Evolutionary conservation across 176 grass and related monocot genomes (phyloP).

Genomic region (Oropetium thomaeum): DNA sequence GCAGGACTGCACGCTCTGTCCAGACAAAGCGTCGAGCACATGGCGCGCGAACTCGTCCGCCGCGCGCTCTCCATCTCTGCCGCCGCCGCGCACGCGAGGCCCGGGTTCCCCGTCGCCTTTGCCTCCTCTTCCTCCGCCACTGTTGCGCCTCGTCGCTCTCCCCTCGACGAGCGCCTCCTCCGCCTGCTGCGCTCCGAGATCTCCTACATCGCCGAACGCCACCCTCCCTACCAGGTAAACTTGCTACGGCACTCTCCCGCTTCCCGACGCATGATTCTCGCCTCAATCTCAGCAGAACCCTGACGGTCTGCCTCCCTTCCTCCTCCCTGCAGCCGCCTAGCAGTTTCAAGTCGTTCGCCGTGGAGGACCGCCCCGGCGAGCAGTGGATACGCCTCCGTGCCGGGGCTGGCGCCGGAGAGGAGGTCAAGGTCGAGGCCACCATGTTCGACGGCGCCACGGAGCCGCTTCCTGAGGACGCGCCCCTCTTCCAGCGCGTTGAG

Average conservation of each 20-base stretch:
- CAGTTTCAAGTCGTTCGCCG: conserved; percentile 61
- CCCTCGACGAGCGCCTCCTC: conserved; percentile 58
- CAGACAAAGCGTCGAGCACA: conserved; percentile 25
- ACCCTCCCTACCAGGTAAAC: conserved; percentile 52
- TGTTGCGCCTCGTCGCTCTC: conserved; percentile 9
- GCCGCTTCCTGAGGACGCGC: conserved; percentile 33
- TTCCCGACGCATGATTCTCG: not conserved
- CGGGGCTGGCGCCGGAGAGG: conserved; percentile 29
- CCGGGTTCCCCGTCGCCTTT: not conserved
- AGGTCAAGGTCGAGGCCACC: conserved; percentile 85
- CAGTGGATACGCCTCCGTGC: conserved; percentile 90
- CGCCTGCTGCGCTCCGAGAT: conserved; percentile 79
- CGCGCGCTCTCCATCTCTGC: conserved; percentile 12
- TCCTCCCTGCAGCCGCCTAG: conserved; percentile 40
- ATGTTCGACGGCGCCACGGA: conserved; percentile 78
- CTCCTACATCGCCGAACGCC: conserved; percentile 51
- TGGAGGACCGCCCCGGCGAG: conserved; percentile 74
- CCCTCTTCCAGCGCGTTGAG: conserved; percentile 58
- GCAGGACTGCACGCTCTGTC: not conserved
- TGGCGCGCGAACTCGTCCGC: conserved; percentile 41
- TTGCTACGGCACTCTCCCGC: not conserved
- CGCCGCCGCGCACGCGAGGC: not conserved
- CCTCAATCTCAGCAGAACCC: not conserved
- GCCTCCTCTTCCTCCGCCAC: not conserved
- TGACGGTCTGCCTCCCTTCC: not conserved